Percentiles rank a stretch among this genome's conserved stretches.
These are phyloP conservation scores for Hyaloscypha finlandica DNA, from an alignment of 495 filamentous ascomycete genomes.

Conservation along the genomic window DNA sequence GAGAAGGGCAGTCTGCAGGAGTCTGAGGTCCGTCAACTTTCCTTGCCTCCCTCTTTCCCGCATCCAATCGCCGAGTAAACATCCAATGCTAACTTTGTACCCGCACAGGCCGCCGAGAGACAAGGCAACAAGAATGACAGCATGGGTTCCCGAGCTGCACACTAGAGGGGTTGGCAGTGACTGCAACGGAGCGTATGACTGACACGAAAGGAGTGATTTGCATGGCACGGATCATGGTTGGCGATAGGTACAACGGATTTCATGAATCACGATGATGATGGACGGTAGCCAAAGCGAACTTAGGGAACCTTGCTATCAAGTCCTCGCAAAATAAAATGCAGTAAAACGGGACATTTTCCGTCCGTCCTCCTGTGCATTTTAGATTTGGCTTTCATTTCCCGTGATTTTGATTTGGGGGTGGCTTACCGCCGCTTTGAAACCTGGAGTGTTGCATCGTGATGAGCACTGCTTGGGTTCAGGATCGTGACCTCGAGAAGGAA, in stretches of 20 bases:
- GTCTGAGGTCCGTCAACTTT: constrained; percentile 56
- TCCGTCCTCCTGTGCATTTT: neutral
- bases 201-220: neutral
- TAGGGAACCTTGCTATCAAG: neutral
- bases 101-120: constrained; percentile 34
- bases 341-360: neutral
- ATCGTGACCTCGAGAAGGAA: neutral
- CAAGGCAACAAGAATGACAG: constrained; percentile 48
- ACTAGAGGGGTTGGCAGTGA: constrained; percentile 31
- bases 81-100: neutral
- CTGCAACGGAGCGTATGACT: neutral
- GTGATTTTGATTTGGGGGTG: neutral
- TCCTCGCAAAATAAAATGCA: constrained; percentile 5
- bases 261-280: constrained; percentile 8
- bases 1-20: constrained; percentile 72
- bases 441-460: neutral
- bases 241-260: neutral
- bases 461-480: neutral
- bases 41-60: constrained; percentile 3
- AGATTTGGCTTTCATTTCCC: neutral
- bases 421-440: neutral
- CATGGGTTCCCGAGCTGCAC: constrained; percentile 43
- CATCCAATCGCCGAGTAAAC: neutral
- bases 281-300: neutral
- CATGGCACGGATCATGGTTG: neutral